These are phyloP conservation scores for Panus rudis DNA, from an alignment of 768 basidiomycete genomes.

Conservation along the genomic window DNA sequence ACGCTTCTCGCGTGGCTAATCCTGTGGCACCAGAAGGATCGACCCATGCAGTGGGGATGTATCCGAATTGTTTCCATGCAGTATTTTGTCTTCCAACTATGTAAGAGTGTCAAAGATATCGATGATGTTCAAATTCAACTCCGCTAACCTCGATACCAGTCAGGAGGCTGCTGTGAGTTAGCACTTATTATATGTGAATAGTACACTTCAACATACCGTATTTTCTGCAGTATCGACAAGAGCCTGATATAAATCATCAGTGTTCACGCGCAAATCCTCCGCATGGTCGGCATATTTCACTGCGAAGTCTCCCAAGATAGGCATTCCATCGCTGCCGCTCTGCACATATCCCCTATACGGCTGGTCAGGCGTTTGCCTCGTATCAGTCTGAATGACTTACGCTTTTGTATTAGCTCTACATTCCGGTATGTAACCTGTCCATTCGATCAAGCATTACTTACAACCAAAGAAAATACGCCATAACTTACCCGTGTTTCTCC, in stretches of 20 bases:
- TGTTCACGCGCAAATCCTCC: conserved; percentile 33
- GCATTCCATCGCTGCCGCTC: conserved; percentile 45
- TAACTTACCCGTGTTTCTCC: conserved; percentile 37
- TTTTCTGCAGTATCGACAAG: conserved; percentile 46
- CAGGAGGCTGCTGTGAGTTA: conserved; percentile 31
- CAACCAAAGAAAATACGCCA: not conserved
- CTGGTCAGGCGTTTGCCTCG: not conserved
- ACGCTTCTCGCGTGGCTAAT: conserved; percentile 43
- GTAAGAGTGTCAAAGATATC: not conserved
- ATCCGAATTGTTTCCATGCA: conserved; percentile 43
- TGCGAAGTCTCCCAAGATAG: conserved; percentile 45
- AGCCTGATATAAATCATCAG: conserved; percentile 41
- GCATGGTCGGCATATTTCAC: conserved; percentile 36
- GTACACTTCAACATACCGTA: conserved; percentile 28
- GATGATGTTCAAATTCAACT: not conserved
- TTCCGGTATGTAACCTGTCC: conserved; percentile 40
- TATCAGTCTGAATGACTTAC: conserved; percentile 20
- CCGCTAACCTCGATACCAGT: conserved; percentile 42
- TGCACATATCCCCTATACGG: conserved; percentile 37
- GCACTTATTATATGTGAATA: not conserved
- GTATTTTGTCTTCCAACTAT: conserved; percentile 45
- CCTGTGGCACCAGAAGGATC: conserved; percentile 43
- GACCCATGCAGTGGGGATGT: conserved; percentile 41
- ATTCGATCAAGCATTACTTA: not conserved
- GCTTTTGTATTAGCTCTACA: conserved; percentile 44